A percentile compares a stretch with the other conserved stretches of the same genome.
Evolutionary conservation across 306 rosid genomes (phyloP).

Genomic region (Echinosophora koreensis): DNA sequence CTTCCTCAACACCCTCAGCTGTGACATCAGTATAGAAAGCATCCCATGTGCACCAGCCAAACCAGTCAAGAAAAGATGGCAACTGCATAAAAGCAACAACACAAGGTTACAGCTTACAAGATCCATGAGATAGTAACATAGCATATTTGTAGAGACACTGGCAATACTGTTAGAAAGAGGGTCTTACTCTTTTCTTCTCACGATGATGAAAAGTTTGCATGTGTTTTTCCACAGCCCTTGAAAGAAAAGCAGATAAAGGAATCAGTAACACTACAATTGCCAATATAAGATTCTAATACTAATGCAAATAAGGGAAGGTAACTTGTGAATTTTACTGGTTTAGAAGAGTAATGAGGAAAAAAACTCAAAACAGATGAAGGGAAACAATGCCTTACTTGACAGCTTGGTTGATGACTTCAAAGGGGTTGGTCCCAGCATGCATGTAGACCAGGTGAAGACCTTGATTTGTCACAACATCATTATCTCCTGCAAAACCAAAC

Average conservation of each 20-base stretch:
- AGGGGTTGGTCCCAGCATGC: slow-evolving; percentile 97
- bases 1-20: slow-evolving; percentile 90
- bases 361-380: neutral
- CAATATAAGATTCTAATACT: slow-evolving; percentile 2
- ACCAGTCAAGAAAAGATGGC: slow-evolving; percentile 91
- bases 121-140: slow-evolving; percentile 13
- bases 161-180: slow-evolving; percentile 3
- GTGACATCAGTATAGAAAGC: slow-evolving; percentile 98
- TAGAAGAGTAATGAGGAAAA: neutral
- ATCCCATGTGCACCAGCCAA: slow-evolving; percentile 99
- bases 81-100: slow-evolving; percentile 58
- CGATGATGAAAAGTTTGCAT: slow-evolving; percentile 87
- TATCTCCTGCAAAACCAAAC: slow-evolving; percentile 92
- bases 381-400: slow-evolving; percentile 68
- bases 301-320: slow-evolving; percentile 13
- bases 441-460: slow-evolving; percentile 85
- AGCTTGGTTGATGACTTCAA: slow-evolving; percentile 88
- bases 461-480: slow-evolving; percentile 79
- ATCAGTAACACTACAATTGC: slow-evolving; percentile 31
- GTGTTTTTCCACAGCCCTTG: slow-evolving; percentile 82
- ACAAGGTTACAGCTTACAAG: slow-evolving; percentile 48
- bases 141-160: slow-evolving; percentile 11
- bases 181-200: slow-evolving; percentile 85
- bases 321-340: neutral
- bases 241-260: slow-evolving; percentile 31